Evolutionary conservation across 1,139 yeast genomes (phyloP).

Genomic region (Sugiyamaella pinicola): DNA sequence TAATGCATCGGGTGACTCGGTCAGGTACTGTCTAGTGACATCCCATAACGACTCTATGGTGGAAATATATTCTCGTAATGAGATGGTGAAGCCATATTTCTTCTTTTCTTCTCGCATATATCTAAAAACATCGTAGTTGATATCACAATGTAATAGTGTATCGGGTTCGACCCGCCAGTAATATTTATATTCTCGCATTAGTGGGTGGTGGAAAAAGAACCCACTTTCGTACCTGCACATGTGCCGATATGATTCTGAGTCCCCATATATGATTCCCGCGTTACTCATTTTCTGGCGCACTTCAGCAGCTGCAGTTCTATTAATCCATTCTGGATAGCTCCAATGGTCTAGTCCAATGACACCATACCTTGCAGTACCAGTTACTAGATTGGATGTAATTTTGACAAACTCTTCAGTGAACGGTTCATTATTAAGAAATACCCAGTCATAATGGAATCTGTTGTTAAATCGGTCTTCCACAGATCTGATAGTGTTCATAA

Average conservation of each 20-base stretch:
- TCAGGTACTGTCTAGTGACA: conserved; percentile 66
- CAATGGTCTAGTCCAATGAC: conserved; percentile 65
- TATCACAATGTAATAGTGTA: conserved; percentile 72
- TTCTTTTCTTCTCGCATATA: conserved; percentile 75
- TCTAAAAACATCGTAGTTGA: conserved; percentile 79
- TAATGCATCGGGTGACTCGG: conserved; percentile 63
- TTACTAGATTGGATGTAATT: conserved; percentile 49
- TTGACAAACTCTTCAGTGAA: conserved; percentile 54
- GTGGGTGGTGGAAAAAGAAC: conserved; percentile 77
- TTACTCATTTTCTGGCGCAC: conserved; percentile 52
- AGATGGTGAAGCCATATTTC: conserved; percentile 75
- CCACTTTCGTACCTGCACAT: conserved; percentile 96
- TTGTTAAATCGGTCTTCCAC: conserved; percentile 74
- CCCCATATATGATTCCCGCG: conserved; percentile 62
- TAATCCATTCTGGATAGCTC: conserved; percentile 72
- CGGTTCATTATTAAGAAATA: conserved; percentile 68
- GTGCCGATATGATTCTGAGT: conserved; percentile 66
- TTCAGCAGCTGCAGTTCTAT: conserved; percentile 56
- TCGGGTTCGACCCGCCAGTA: conserved; percentile 97
- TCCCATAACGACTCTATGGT: conserved; percentile 86
- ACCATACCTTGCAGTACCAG: conserved; percentile 68
- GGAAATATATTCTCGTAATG: conserved; percentile 74
- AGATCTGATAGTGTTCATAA: conserved; percentile 58
- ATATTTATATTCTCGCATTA: conserved; percentile 72
- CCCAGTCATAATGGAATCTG: conserved; percentile 75